Base-by-base conservation (phyloP, 352 stramenopile genomes). In the Plasmopara muralis region DNA sequence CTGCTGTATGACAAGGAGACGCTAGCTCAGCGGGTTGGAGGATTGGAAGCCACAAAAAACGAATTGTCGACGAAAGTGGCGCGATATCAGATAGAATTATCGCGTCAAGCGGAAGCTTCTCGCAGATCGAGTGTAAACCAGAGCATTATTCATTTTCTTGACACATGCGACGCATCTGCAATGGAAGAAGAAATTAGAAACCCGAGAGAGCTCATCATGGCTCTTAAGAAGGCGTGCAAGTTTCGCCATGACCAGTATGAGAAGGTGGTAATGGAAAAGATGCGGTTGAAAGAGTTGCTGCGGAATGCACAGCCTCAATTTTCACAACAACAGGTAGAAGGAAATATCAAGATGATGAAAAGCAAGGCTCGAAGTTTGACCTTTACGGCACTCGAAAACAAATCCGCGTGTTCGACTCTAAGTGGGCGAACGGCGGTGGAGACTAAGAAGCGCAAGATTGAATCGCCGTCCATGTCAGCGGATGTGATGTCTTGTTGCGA, bases 231-330 rank as follows among this genome's bases (percentile, higher is more conserved):
- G 50, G 80, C 79, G 9, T 90, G 79, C 64, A 70, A 74, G 61
- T 91, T 89, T 48, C 75, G 80, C 5, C 77, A 88, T 52, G 78
- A 91, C 35, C 80, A 91, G 70, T 91, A 89, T 49, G 66, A 88
- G 49, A 89, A 91, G 51, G 80, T 75, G 10, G 74, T 91, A 31
- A 86, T 85, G 47, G 80, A 91, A 41, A 91, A 91, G 48, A 64
- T 55, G 43, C 73, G 70, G 13, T 67, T 91, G 37, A 88, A 87
- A 60, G 64, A 77, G 9, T 80, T 88, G 69, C 59, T 90, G 13
- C 64, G 74, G 60, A 75, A 53, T 43, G 35, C 60, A 9, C 63
- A 74, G 47, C 43, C 48, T 15, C 52, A 60, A 42, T 12, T 44
- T 42, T 30, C 16, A 47, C 47, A 56, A 41, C 48, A 65, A 51